A percentile compares a stretch with the other conserved stretches of the same genome.
Conservation (phyloP, 306 rosid genomes). For the Luffa aegyptiaca region DNA sequence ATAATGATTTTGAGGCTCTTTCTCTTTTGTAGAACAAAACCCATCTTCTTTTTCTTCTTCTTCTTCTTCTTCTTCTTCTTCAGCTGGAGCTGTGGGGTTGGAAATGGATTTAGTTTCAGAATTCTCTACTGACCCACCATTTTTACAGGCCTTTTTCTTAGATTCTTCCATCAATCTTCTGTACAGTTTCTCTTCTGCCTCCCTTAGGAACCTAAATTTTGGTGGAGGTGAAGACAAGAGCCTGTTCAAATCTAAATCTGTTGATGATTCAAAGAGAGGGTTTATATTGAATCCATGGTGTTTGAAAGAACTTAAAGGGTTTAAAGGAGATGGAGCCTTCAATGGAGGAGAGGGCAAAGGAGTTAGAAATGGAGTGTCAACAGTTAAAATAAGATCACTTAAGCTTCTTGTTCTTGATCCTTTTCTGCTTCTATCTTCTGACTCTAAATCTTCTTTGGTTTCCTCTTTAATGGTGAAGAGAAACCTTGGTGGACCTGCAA, state of each 20-base stretch:
- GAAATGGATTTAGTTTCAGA: constrained; percentile 10
- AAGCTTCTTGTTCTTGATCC: constrained; percentile 67
- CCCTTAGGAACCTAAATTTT: constrained; percentile 75
- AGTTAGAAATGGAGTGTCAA: constrained; percentile 42
- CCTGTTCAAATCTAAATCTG: constrained; percentile 41
- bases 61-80: constrained; percentile 3
- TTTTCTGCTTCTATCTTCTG: constrained; percentile 63
- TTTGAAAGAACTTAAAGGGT: constrained; percentile 40
- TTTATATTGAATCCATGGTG: constrained; percentile 49
- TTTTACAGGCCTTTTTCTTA: constrained; percentile 23
- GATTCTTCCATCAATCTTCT: constrained; percentile 62
- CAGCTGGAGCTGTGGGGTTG: background rate
- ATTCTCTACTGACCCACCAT: background rate
- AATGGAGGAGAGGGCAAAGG: constrained; percentile 52
- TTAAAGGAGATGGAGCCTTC: constrained; percentile 28
- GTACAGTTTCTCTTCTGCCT: constrained; percentile 77
- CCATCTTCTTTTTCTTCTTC: background rate
- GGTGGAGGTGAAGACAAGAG: constrained; percentile 83
- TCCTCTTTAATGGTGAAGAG: constrained; percentile 89
- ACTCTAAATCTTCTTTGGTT: constrained; percentile 78
- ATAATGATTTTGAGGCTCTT: background rate
- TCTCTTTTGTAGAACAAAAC: constrained; percentile 2
- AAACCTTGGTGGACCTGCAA: constrained; percentile 79
- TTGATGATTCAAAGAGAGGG: constrained; percentile 68
- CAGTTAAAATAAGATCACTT: constrained; percentile 45